Percentiles rank a stretch among this genome's conserved stretches.
These are phyloP conservation scores for Penicillium sp. DNA, from an alignment of 2,329 filamentous ascomycete species.

Conservation along the genomic window DNA sequence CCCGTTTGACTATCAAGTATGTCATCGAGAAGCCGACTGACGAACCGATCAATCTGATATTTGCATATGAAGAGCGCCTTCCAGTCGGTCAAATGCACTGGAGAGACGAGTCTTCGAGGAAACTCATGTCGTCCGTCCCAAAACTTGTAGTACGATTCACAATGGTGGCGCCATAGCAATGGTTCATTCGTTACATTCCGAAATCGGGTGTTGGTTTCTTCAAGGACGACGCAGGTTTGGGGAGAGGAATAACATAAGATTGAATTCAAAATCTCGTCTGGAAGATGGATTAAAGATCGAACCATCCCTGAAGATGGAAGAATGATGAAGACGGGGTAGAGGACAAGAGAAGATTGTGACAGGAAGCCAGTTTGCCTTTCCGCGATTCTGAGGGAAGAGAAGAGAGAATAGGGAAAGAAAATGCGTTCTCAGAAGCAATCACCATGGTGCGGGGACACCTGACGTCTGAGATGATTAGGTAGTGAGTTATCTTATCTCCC, in stretches of 20 bases:
- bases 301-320: conserved; percentile 29
- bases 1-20: conserved; percentile 68
- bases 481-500: background rate
- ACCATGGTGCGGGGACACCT: background rate
- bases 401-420: background rate
- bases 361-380: background rate
- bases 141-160: conserved; percentile 63
- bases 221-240: conserved; percentile 48
- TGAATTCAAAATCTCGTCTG: conserved; percentile 79
- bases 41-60: conserved; percentile 50
- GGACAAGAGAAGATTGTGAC: background rate
- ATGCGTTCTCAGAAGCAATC: background rate
- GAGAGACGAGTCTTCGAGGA: conserved; percentile 51
- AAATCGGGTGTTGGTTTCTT: conserved; percentile 62
- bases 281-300: conserved; percentile 49
- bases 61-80: conserved; percentile 62
- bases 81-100: conserved; percentile 65
- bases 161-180: conserved; percentile 76
- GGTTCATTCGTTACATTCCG: conserved; percentile 64
- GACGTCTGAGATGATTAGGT: background rate
- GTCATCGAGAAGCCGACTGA: conserved; percentile 57
- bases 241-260: conserved; percentile 65
- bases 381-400: background rate
- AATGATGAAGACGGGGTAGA: background rate
- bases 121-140: conserved; percentile 70